Evolutionary conservation across 495 filamentous ascomycete species (phyloP).

Genomic region (Penicillium maclennaniae): DNA sequence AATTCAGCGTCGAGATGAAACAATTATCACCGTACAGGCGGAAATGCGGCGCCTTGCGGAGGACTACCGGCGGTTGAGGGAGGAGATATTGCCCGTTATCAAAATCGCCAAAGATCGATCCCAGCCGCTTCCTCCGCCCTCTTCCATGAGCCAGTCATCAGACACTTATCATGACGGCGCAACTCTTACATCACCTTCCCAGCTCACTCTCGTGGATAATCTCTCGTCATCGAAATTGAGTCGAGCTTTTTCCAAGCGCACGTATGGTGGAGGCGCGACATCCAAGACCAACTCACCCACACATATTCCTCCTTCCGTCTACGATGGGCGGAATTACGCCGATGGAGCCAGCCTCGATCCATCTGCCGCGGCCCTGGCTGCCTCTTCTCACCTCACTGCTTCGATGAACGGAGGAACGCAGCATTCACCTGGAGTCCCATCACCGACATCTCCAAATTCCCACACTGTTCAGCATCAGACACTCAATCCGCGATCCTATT

Average conservation of each 20-base stretch:
- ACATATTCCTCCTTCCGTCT: constrained; percentile 58
- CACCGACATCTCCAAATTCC: constrained; percentile 71
- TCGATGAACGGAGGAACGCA: constrained; percentile 68
- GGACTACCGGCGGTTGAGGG: constrained; percentile 77
- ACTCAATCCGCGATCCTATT: constrained; percentile 47
- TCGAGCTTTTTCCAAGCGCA: constrained; percentile 75
- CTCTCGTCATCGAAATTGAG: constrained; percentile 21
- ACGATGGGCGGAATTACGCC: constrained; percentile 51
- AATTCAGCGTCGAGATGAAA: constrained; percentile 80
- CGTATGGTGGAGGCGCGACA: constrained; percentile 69
- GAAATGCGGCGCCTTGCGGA: constrained; percentile 78
- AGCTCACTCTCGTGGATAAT: constrained; percentile 31
- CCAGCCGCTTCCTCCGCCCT: constrained; percentile 69
- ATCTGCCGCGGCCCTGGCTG: constrained; percentile 63
- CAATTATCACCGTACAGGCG: constrained; percentile 72
- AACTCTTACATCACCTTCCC: constrained; percentile 41
- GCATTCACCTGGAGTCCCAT: constrained; percentile 68
- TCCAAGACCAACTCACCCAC: constrained; percentile 83
- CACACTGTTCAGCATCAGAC: constrained; percentile 48
- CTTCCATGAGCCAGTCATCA: constrained; percentile 26
- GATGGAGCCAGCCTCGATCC: constrained; percentile 54
- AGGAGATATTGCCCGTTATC: constrained; percentile 86
- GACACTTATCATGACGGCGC: constrained; percentile 35
- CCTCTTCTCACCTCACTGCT: constrained; percentile 70
- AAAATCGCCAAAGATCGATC: constrained; percentile 86